A percentile compares a stretch with the other conserved stretches of the same genome.
These are phyloP conservation scores for Herpotrichia juniperi DNA, from an alignment of 2,329 filamentous ascomycete species.

Conservation along the genomic window DNA sequence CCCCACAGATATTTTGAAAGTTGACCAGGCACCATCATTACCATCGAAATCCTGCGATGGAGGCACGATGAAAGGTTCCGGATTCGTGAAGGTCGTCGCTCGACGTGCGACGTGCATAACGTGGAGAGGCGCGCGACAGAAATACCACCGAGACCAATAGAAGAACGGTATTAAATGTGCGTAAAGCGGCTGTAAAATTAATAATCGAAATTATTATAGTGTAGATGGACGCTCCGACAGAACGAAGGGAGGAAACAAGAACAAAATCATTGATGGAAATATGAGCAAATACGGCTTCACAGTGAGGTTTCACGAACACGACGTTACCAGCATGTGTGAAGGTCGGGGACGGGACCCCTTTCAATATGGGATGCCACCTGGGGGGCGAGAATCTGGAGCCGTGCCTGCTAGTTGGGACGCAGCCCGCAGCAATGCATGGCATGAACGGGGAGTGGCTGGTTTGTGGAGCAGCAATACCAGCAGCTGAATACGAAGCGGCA, in stretches of 20 bases:
- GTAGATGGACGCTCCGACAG: background rate
- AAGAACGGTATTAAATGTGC: background rate
- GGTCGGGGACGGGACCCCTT: background rate
- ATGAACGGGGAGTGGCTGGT: background rate
- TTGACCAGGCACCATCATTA: slow-evolving; percentile 50
- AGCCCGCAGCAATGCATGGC: background rate
- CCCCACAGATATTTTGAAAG: slow-evolving; percentile 49
- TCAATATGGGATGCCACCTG: background rate
- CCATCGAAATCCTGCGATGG: slow-evolving; percentile 45
- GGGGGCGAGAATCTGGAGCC: background rate
- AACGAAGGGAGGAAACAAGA: background rate
- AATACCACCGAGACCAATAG: background rate
- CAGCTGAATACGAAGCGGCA: slow-evolving; percentile 19
- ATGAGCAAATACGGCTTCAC: background rate
- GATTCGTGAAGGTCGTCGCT: slow-evolving; percentile 15
- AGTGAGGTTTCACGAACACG: background rate
- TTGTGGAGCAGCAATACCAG: slow-evolving; percentile 8
- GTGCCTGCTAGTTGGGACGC: background rate
- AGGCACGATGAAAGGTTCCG: slow-evolving; percentile 38
- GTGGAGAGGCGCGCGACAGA: slow-evolving; percentile 6
- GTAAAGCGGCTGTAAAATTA: background rate
- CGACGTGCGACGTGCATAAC: slow-evolving; percentile 28
- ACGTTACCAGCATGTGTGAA: background rate
- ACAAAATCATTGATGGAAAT: background rate
- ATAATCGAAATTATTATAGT: background rate